phyloP scores from a whole-genome alignment of 345 rosid species.

The Bruguiera gymnorhiza region DNA sequence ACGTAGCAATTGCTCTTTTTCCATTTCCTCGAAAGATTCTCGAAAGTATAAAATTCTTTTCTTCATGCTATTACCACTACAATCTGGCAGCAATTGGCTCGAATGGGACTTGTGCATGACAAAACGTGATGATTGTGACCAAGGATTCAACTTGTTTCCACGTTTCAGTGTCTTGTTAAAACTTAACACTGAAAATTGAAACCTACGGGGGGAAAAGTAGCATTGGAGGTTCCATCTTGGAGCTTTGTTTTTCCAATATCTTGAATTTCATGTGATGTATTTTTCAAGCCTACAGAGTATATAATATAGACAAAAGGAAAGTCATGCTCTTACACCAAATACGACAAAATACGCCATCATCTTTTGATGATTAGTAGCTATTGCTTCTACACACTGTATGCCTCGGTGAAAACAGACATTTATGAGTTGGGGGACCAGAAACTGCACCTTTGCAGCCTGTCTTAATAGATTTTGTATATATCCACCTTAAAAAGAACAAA shows the following conservation, averaged over 20 bases:
- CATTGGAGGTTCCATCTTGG: slow-evolving; percentile 18
- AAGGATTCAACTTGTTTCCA: slow-evolving; percentile 10
- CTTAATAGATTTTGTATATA: neutral
- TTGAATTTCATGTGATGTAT: slow-evolving; percentile 1
- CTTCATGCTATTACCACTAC: neutral
- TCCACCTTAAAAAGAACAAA: neutral
- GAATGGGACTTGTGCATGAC: slow-evolving; percentile 25
- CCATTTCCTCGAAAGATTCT: neutral
- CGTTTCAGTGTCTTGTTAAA: neutral
- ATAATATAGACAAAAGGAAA: slow-evolving; percentile 10
- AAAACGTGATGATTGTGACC: slow-evolving; percentile 30
- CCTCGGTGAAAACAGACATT: neutral
- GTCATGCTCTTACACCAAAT: slow-evolving; percentile 14
- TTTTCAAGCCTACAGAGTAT: neutral
- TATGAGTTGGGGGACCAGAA: slow-evolving; percentile 24
- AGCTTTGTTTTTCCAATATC: slow-evolving; percentile 7
- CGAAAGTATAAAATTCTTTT: neutral
- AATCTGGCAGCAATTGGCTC: neutral
- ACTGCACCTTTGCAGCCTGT: neutral
- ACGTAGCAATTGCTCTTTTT: neutral
- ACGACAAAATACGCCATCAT: slow-evolving; percentile 45
- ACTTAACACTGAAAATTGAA: neutral
- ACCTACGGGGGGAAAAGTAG: neutral
- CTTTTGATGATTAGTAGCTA: slow-evolving; percentile 43
- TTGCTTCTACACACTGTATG: slow-evolving; percentile 11